A percentile compares a stretch with the other conserved stretches of the same genome.
phyloP scores from a whole-genome alignment of 495 filamentous ascomycete species.

The Penicillium soppii region DNA sequence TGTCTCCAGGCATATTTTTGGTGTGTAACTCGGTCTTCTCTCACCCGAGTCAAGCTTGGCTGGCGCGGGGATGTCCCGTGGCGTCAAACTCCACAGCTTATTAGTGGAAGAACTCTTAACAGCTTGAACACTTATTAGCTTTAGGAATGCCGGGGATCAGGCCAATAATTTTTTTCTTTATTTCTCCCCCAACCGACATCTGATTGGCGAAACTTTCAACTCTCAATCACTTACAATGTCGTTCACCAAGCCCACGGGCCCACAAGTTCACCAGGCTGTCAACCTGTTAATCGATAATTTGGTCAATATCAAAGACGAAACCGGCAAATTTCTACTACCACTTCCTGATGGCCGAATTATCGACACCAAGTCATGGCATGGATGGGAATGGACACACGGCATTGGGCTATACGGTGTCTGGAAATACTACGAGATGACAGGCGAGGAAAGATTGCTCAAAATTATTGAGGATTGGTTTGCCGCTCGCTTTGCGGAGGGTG shows the following conservation, averaged over 20 bases:
- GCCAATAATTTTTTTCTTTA: background rate
- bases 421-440: slow-evolving; percentile 69
- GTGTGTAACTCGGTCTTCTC: slow-evolving; percentile 2
- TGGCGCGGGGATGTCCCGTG: slow-evolving; percentile 12
- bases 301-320: slow-evolving; percentile 67
- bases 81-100: background rate
- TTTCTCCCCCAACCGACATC: background rate
- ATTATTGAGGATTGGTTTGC: slow-evolving; percentile 70
- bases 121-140: background rate
- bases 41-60: slow-evolving; percentile 19
- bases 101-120: slow-evolving; percentile 6
- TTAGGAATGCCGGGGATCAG: background rate
- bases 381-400: slow-evolving; percentile 82
- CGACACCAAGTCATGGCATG: slow-evolving; percentile 75
- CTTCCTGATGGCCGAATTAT: slow-evolving; percentile 69
- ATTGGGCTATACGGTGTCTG: slow-evolving; percentile 76
- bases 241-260: slow-evolving; percentile 13
- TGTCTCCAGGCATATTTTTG: background rate
- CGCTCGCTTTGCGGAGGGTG: slow-evolving; percentile 60
- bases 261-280: slow-evolving; percentile 55
- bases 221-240: too few relatives aligned
- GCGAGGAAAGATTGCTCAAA: slow-evolving; percentile 45
- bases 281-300: slow-evolving; percentile 63
- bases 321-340: slow-evolving; percentile 65
- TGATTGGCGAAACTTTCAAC: background rate